Evolutionary conservation across 306 rosid species (phyloP).

Genomic region (apple (Malus domestica)): DNA sequence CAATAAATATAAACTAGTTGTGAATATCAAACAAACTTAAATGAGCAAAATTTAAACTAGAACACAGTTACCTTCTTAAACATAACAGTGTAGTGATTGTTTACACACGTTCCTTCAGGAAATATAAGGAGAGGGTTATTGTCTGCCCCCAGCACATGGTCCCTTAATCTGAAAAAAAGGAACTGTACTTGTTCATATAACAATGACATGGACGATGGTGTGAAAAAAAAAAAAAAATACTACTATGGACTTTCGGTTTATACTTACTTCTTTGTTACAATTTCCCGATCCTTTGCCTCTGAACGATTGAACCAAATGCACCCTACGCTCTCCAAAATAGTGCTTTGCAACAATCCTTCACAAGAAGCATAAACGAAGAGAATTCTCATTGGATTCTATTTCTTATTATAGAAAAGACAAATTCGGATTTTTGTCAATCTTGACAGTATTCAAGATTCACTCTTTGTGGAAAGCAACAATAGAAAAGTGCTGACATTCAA

Average conservation of each 20-base stretch:
- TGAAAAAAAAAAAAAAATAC: neutral
- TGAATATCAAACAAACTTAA: neutral
- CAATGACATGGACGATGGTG: conserved; percentile 8
- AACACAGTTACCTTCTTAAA: conserved; percentile 68
- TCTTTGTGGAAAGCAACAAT: neutral
- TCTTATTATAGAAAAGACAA: conserved; percentile 1
- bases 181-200: conserved; percentile 10
- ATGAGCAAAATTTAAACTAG: neutral
- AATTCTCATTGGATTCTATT: neutral
- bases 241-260: conserved; percentile 4
- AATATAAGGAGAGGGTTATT: conserved; percentile 95
- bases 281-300: conserved; percentile 88
- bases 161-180: conserved; percentile 60
- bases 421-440: neutral
- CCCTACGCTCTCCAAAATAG: conserved; percentile 90
- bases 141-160: conserved; percentile 78
- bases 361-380: conserved; percentile 7
- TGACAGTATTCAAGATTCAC: neutral
- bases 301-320: conserved; percentile 93
- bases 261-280: conserved; percentile 89
- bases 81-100: conserved; percentile 94
- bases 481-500: neutral
- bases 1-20: neutral
- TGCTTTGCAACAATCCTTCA: conserved; percentile 89
- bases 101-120: conserved; percentile 98